These are phyloP conservation scores for Royoungia palumana DNA, from an alignment of 768 basidiomycete genomes.

Conservation along the genomic window DNA sequence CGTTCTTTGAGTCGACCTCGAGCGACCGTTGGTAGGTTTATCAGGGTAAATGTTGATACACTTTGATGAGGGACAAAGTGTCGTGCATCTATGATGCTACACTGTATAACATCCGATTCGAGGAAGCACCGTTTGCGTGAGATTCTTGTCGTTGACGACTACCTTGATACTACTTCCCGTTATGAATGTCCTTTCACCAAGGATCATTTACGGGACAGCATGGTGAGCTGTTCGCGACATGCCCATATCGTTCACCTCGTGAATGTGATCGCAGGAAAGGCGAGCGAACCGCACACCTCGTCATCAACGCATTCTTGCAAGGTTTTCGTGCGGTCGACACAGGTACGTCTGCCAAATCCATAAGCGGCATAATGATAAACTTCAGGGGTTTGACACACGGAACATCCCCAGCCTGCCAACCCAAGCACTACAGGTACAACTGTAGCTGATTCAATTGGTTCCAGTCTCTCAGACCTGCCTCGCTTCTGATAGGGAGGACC, in stretches of 20 bases:
- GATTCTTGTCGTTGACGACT: slow-evolving; percentile 9
- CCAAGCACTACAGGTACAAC: slow-evolving; percentile 64
- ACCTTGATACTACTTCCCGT: slow-evolving; percentile 11
- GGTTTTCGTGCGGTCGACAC: slow-evolving; percentile 85
- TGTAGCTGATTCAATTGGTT: not conserved
- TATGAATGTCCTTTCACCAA: slow-evolving; percentile 35
- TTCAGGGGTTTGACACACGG: slow-evolving; percentile 14
- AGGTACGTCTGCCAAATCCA: no score
- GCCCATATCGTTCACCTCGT: not conserved
- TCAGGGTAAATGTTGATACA: no score
- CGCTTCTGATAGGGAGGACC: slow-evolving; percentile 57
- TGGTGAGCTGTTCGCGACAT: slow-evolving; percentile 38
- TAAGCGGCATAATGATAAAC: not conserved
- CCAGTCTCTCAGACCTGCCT: not conserved
- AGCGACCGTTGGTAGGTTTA: no score
- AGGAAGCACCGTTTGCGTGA: slow-evolving; percentile 4
- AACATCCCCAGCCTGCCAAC: slow-evolving; percentile 52
- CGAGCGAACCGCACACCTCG: slow-evolving; percentile 62
- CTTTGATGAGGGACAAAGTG: no score
- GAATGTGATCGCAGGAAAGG: slow-evolving; percentile 58
- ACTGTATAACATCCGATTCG: no score
- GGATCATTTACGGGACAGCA: slow-evolving; percentile 60
- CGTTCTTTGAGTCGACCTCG: no score
- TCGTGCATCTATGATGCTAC: no score
- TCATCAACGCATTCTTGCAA: slow-evolving; percentile 65